These are phyloP conservation scores for Sarocladiaceae sp. DNA, from an alignment of 2,329 filamentous ascomycete genomes.

Conservation along the genomic window DNA sequence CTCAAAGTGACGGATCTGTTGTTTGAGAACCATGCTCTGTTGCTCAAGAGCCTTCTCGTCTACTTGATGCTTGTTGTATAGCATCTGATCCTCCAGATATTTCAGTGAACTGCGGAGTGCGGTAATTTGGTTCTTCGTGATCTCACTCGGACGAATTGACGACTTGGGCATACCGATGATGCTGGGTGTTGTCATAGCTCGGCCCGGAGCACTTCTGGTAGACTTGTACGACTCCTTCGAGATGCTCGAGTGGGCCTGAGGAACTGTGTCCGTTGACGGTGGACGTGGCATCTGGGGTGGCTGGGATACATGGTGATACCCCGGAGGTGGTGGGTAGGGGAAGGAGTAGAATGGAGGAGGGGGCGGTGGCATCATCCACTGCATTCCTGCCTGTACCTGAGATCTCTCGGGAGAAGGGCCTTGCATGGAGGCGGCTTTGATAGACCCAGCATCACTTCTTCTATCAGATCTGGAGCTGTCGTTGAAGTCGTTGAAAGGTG, in stretches of 20 bases:
- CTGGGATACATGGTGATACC: conserved; percentile 14
- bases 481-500: background rate
- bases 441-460: conserved; percentile 1
- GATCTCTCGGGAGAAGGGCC: background rate
- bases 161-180: conserved; percentile 35
- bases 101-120: conserved; percentile 46
- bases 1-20: conserved; percentile 45
- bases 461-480: background rate
- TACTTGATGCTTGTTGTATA: conserved; percentile 57
- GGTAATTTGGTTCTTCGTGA: conserved; percentile 52
- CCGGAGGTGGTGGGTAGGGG: conserved; percentile 22
- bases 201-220: background rate
- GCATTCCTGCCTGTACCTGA: background rate
- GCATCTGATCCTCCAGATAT: conserved; percentile 51
- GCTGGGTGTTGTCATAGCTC: too few species aligned
- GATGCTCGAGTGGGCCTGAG: background rate
- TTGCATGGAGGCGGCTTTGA: background rate
- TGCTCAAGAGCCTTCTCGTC: conserved; percentile 46
- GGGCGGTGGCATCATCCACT: conserved; percentile 16
- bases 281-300: conserved; percentile 18
- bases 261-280: conserved; percentile 13
- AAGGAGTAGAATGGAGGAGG: conserved; percentile 16
- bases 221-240: background rate
- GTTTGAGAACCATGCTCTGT: conserved; percentile 34
- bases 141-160: conserved; percentile 56